These are phyloP conservation scores for Solanum arcanum DNA, from an alignment of 257 asterid species.

Conservation along the genomic window DNA sequence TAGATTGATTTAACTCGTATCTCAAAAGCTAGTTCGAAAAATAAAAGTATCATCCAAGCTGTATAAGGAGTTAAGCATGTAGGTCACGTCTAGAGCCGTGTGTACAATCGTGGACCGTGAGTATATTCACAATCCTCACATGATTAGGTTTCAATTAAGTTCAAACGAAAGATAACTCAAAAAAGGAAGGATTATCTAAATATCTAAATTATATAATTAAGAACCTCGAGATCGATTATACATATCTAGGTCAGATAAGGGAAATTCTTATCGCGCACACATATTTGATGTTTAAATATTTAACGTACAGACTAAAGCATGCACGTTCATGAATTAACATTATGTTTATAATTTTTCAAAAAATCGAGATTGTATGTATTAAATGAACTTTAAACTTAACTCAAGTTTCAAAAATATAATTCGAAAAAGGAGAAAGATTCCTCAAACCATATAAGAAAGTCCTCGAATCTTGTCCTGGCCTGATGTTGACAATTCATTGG, in stretches of 20 bases:
- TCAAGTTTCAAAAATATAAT: not conserved
- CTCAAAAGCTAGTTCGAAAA: fast-evolving
- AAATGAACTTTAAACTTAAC: not conserved
- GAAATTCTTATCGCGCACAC: not conserved
- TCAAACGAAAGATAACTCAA: not conserved
- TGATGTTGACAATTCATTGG: not conserved
- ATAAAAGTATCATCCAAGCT: not conserved
- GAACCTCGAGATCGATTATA: not conserved
- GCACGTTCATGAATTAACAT: not conserved
- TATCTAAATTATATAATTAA: no score
- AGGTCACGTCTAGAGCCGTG: not conserved
- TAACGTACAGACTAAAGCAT: not conserved
- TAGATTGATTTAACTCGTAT: not conserved
- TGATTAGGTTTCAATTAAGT: not conserved
- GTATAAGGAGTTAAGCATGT: not conserved
- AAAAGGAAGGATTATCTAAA: no score
- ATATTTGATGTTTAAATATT: no score
- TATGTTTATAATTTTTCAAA: no score
- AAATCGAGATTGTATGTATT: fast-evolving
- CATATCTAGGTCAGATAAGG: not conserved
- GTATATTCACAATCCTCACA: not conserved
- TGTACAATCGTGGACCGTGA: not conserved
- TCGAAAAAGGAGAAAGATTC: not conserved
- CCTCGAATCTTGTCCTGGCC: not conserved
- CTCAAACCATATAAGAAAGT: not conserved